Evolutionary conservation across 2,329 filamentous ascomycete species (phyloP), one percentile per base, ranked within the genome.

Genomic region (Hawksworthiomyces lignivorus): DNA sequence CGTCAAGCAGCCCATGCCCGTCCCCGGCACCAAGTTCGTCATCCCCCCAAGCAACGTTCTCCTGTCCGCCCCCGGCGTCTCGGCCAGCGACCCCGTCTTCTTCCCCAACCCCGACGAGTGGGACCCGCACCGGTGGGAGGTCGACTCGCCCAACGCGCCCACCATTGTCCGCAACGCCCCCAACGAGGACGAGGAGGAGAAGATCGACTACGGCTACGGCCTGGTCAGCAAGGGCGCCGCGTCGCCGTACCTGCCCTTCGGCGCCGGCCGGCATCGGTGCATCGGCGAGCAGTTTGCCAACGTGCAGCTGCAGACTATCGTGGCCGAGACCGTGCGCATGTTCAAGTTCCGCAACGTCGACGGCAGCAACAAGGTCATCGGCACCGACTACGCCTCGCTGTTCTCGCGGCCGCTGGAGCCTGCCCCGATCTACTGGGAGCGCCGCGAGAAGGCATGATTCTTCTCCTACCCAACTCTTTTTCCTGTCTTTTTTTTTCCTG

Each of bases 271-370:
- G 52, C 90, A 97, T 65, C 75, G 90, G 51, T 97, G 90, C 65
- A 96, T 97, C 57, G 90, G 90, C 51, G 90, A 97, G 72, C 87
- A 95, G 57, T 97, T 96, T 62, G 90, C 90, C 52, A 94, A 94
- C 60, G 73, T 94, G 44, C 90, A 97, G 67, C 71, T 97, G 48
- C 83, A 89, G 59, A 88, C 87, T 33, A 94, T 97, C 51, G 69
- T 82, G 11, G 87, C 82, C 38, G 80, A 80, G 45, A 67, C 89
- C 50, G 84, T 94, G 30, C 75, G 87, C 37, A 61, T 79, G 40
- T 86, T 95, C 69, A 90, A 87, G 68, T 77, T 95, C 60, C 72
- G 73, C 56, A 94, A 87, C 54, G 61, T 80, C 3, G 79, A 84
- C 53, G 83, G 84, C n/a, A 77, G 74, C 59, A 68, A 77, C 56